phyloP scores from a whole-genome alignment of 1,139 yeast species.

The Lodderomyces pseudojiufengensis region DNA sequence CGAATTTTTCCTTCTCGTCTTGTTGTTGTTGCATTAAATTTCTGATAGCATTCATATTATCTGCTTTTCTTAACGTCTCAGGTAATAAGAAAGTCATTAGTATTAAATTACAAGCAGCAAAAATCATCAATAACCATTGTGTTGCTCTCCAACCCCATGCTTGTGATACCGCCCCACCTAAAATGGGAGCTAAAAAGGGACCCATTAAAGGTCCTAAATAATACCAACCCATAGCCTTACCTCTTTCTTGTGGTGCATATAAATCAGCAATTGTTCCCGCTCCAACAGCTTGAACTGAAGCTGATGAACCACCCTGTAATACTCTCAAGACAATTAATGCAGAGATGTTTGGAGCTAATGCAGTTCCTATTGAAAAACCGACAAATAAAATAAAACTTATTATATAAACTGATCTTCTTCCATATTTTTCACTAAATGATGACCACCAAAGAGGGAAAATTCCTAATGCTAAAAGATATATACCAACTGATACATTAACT shows the following conservation, averaged over 20 bases:
- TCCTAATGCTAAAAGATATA: slow-evolving; percentile 70
- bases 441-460: slow-evolving; percentile 91
- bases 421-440: slow-evolving; percentile 67
- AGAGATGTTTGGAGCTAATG: slow-evolving; percentile 59
- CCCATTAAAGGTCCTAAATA: slow-evolving; percentile 82
- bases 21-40: slow-evolving; percentile 27
- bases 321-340: slow-evolving; percentile 67
- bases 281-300: slow-evolving; percentile 85
- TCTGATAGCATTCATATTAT: slow-evolving; percentile 46
- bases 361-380: slow-evolving; percentile 69
- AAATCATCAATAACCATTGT: slow-evolving; percentile 76
- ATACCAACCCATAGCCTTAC: slow-evolving; percentile 75
- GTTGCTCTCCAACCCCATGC: slow-evolving; percentile 89
- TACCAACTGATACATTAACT: slow-evolving; percentile 78
- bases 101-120: slow-evolving; percentile 53
- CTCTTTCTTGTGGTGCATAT: slow-evolving; percentile 64
- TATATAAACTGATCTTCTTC: slow-evolving; percentile 71
- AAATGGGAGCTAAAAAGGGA: slow-evolving; percentile 74
- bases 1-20: slow-evolving; percentile 16
- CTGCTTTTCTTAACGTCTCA: slow-evolving; percentile 66
- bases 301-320: slow-evolving; percentile 75
- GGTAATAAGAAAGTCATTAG: slow-evolving; percentile 60
- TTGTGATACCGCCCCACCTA: slow-evolving; percentile 73
- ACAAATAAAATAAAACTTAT: slow-evolving; percentile 60
- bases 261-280: slow-evolving; percentile 86